Percentiles rank a stretch among this genome's conserved stretches.
Conservation (phyloP, 1,284 basidiomycete species). For the Cutaneotrichosporon cavernicola region DNA sequence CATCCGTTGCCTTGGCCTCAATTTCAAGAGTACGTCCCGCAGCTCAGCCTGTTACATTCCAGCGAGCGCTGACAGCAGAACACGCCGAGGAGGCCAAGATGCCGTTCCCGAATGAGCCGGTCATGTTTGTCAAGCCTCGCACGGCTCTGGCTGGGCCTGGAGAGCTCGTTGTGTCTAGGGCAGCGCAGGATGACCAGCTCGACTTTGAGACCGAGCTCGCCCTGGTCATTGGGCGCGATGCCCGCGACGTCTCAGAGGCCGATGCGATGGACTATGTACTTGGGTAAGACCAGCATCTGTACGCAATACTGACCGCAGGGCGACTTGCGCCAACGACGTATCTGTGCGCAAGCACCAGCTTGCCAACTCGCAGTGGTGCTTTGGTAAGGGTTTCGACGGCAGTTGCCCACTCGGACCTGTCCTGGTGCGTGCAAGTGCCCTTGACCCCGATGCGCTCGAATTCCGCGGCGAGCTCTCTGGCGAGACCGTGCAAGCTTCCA, state of each 20-base stretch:
- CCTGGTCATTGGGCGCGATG: slow-evolving; percentile 55
- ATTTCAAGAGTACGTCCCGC: slow-evolving; percentile 34
- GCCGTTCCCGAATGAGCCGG: slow-evolving; percentile 44
- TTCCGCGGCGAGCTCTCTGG: slow-evolving; percentile 27
- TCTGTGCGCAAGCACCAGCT: slow-evolving; percentile 44
- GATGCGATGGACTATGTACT: slow-evolving; percentile 56
- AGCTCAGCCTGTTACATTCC: background rate
- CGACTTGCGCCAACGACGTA: slow-evolving; percentile 58
- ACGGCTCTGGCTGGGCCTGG: slow-evolving; percentile 54
- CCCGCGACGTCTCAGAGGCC: slow-evolving; percentile 55
- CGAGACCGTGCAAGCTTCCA: slow-evolving; percentile 26
- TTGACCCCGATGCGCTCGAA: slow-evolving; percentile 27
- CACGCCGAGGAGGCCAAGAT: slow-evolving; percentile 26
- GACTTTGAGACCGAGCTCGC: slow-evolving; percentile 58
- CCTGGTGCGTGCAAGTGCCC: slow-evolving; percentile 32
- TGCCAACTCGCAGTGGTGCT: slow-evolving; percentile 41
- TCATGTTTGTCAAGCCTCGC: slow-evolving; percentile 55
- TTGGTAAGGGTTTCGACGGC: slow-evolving; percentile 51
- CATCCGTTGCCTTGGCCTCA: slow-evolving; percentile 49
- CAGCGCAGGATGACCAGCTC: slow-evolving; percentile 55
- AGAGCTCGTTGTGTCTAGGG: slow-evolving; percentile 52
- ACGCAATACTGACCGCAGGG: slow-evolving; percentile 64
- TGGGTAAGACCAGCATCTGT: slow-evolving; percentile 57
- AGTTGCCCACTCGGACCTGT: slow-evolving; percentile 54
- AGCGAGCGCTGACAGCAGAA: slow-evolving; percentile 32